Conservation (phyloP, 352 stramenopile species). For the Sclerospora graminicola region DNA sequence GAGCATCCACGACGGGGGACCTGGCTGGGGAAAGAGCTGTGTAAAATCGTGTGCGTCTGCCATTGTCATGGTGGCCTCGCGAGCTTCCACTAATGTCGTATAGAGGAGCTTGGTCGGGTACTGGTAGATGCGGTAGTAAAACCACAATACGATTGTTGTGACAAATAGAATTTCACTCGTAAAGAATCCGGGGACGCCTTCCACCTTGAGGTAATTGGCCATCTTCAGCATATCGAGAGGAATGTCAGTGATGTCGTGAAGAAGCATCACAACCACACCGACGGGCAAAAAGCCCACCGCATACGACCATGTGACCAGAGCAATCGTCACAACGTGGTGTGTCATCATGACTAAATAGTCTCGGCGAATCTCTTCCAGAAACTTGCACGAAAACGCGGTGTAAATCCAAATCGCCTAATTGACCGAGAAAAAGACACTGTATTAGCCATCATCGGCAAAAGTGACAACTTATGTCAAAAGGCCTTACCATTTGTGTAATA, state of each 20-base stretch:
- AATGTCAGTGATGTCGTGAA: constrained; percentile 86
- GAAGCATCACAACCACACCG: constrained; percentile 70
- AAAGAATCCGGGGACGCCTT: constrained; percentile 60
- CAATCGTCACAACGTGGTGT: constrained; percentile 82
- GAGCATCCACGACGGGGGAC: constrained; percentile 71
- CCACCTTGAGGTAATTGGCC: constrained; percentile 84
- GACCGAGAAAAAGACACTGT: not conserved
- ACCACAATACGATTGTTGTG: constrained; percentile 49
- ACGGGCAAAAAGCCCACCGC: constrained; percentile 71
- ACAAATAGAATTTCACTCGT: constrained; percentile 68
- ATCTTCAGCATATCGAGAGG: constrained; percentile 86
- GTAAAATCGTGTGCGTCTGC: constrained; percentile 59
- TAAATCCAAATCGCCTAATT: constrained; percentile 87
- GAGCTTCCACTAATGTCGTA: constrained; percentile 59
- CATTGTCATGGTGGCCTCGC: constrained; percentile 65
- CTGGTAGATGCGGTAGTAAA: constrained; percentile 83
- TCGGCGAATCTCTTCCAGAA: constrained; percentile 81
- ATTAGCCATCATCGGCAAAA: not conserved
- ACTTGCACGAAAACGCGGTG: constrained; percentile 85
- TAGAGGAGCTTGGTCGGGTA: constrained; percentile 78
- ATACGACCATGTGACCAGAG: constrained; percentile 80
- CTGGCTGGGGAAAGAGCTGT: constrained; percentile 50
- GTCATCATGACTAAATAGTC: constrained; percentile 88
- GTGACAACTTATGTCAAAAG: not conserved
- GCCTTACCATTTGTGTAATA: constrained; percentile 64